Percentiles rank a stretch among this genome's conserved stretches.
Evolutionary conservation across 2,329 filamentous ascomycete genomes (phyloP).

Genomic region (Aspergillus sp.): DNA sequence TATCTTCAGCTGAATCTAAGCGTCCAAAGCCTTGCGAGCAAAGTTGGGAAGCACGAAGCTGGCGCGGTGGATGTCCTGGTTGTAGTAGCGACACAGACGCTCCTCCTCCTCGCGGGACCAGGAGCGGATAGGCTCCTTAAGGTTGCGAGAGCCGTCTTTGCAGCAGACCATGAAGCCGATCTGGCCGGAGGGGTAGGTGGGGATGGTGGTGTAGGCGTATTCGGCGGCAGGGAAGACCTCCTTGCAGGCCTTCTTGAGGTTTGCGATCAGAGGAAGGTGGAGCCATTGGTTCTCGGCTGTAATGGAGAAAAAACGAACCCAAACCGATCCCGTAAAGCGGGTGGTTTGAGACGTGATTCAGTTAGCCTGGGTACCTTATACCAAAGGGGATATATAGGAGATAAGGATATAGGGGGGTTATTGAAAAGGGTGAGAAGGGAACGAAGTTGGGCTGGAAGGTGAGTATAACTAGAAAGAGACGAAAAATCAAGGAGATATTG

Average conservation of each 20-base stretch:
- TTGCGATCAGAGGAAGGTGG: conserved; percentile 86
- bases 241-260: conserved; percentile 95
- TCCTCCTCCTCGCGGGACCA: conserved; percentile 89
- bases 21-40: conserved; percentile 68
- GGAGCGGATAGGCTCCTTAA: conserved; percentile 78
- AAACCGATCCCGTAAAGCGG: conserved; percentile 33
- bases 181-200: conserved; percentile 97
- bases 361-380: conserved; percentile 24
- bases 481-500: conserved; percentile 44
- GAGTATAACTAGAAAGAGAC: conserved; percentile 5
- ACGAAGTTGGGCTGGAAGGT: conserved; percentile 13
- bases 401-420: conserved; percentile 11
- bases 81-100: conserved; percentile 95
- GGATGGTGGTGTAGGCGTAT: conserved; percentile 98
- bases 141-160: conserved; percentile 84
- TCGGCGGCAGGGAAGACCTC: conserved; percentile 97
- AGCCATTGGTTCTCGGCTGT: conserved; percentile 99
- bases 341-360: conserved; percentile 28
- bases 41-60: conserved; percentile 93
- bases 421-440: conserved; percentile 11
- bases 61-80: conserved; percentile 92
- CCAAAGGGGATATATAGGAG: conserved; percentile 9
- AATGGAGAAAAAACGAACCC: conserved; percentile 27
- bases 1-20: conserved; percentile 17
- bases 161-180: conserved; percentile 99